Base-by-base conservation (phyloP, 352 stramenopile genomes). In the Globisporangium nagaii region DNA sequence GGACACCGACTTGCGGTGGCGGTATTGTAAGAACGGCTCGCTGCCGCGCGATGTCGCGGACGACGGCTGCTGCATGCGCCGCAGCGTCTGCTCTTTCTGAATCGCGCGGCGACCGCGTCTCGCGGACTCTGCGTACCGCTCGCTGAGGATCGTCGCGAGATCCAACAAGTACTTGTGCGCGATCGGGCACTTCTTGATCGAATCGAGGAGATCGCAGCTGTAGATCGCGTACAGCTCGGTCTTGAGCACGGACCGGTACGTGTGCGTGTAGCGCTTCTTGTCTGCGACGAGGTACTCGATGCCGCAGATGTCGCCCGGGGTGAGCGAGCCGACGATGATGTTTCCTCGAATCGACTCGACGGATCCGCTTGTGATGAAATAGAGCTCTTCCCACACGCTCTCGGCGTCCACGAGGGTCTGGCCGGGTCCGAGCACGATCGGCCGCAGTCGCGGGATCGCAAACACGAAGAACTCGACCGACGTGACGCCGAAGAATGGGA, bases 371-470 rank as follows among this genome's bases (percentile, higher is more conserved):
- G 77, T 73, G 19, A 92, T 64, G 31, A 92, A 92, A 35, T 92
- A 90, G 3, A 92, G 58, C 56, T 90, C 79, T 58, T 90, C 81
- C 81, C 81, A 90, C 1, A 92, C 79, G 46, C 81, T 89, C 60
- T 90, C 81, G 0, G 71, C 76, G 44, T 92, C 81, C 0, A 92
- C 77, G 25, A 92, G 67, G 0, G 73, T 62, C 59, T 90, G 79
- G 0, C 75, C 68, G 2, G 75, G 64, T 0, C 73, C 74, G 11
- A 90, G 53, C 9, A 90, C 71, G 42, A 89, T 82, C 1, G 81
- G 81, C 10, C 79, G 63, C 2, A 92, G 63, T 0, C 72, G 63
- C 5, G 81, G 81, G 30, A 88, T 79, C 28, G 66, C 66, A 36
- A 70, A 82, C 10, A 90, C 75, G 27, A 92, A 91, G 60, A 88